These are phyloP conservation scores for Telfairia occidentalis DNA, from an alignment of 331 rosid genomes.

Conservation along the genomic window DNA sequence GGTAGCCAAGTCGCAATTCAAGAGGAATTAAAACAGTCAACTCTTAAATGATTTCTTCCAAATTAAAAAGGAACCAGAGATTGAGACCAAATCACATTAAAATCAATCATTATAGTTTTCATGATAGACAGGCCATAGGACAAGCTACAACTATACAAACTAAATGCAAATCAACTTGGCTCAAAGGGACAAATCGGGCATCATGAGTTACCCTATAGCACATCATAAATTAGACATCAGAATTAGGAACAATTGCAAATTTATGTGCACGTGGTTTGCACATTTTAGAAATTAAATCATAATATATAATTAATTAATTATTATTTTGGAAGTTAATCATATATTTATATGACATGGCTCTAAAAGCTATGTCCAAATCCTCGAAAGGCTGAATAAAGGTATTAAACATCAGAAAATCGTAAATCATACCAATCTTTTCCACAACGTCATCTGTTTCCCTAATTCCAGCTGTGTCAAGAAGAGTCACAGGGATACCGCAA, in stretches of 20 bases:
- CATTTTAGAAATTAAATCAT: too few species aligned
- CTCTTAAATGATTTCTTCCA: background rate
- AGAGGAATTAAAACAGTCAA: background rate
- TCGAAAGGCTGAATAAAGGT: background rate
- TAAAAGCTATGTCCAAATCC: background rate
- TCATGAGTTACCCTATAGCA: background rate
- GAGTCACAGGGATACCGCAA: constrained; percentile 77
- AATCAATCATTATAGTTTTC: background rate
- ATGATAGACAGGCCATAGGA: background rate
- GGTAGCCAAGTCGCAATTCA: too few species aligned
- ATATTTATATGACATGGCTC: background rate
- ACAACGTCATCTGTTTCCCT: constrained; percentile 88
- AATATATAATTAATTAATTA: too few species aligned
- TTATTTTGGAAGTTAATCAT: background rate
- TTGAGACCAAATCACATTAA: background rate
- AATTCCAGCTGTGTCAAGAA: constrained; percentile 97
- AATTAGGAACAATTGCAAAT: background rate
- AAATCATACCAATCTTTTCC: constrained; percentile 74
- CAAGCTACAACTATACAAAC: background rate
- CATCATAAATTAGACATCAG: background rate
- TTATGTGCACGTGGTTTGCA: background rate
- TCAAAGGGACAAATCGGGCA: background rate
- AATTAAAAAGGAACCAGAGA: background rate
- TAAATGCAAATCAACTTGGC: background rate
- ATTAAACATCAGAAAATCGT: constrained; percentile 2